phyloP scores from a whole-genome alignment of 108 stramenopile genomes.

The Aureococcus anophagefferens region DNA sequence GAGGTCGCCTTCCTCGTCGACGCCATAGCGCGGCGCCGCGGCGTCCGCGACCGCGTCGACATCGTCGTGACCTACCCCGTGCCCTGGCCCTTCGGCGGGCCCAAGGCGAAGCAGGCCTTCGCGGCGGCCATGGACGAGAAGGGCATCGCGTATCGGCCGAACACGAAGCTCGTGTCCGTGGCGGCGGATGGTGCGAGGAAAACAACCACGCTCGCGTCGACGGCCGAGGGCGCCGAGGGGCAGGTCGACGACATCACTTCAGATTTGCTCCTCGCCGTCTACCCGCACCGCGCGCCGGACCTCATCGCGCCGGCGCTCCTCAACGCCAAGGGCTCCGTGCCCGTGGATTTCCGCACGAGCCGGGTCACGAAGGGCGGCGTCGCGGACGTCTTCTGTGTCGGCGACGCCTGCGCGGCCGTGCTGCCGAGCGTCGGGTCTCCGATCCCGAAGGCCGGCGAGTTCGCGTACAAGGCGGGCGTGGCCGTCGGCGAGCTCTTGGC shows the following conservation, averaged over 20 bases:
- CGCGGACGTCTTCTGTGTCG: neutral
- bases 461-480: constrained; percentile 2
- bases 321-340: constrained; percentile 9
- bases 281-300: constrained; percentile 10
- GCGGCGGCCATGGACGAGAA: neutral
- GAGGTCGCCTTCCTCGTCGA: constrained; percentile 7
- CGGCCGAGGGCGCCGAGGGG: neutral
- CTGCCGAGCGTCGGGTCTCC: neutral
- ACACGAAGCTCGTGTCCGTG: neutral
- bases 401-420: constrained; percentile 6
- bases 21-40: neutral
- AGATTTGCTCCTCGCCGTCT: neutral
- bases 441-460: constrained; percentile 6
- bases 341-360: constrained; percentile 3
- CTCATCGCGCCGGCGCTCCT: neutral
- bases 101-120: constrained; percentile 2
- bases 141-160: constrained; percentile 1
- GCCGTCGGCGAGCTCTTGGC: neutral
- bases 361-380: neutral
- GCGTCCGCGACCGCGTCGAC: constrained; percentile 2
- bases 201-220: neutral
- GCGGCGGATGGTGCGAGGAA: neutral
- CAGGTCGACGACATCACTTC: neutral
- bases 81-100: constrained; percentile 12
- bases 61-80: neutral